These are phyloP conservation scores for Gnomoniopsis sp. DNA, from an alignment of 2,329 filamentous ascomycete species.

Conservation along the genomic window DNA sequence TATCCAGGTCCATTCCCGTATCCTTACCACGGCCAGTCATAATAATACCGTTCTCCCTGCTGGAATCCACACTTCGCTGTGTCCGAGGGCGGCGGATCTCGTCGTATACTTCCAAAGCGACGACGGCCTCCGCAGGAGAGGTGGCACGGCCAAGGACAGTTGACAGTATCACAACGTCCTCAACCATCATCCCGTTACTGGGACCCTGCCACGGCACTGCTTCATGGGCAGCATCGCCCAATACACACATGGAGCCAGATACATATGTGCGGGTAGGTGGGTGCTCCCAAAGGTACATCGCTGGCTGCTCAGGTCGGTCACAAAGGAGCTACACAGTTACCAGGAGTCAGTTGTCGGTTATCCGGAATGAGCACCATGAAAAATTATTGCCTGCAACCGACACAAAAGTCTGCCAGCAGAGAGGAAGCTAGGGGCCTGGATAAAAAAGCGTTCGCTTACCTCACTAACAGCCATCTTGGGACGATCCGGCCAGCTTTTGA, in stretches of 20 bases:
- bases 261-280: constrained; percentile 19
- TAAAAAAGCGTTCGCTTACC: not conserved
- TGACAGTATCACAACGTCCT: constrained; percentile 1
- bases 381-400: too few species aligned
- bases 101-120: constrained; percentile 1
- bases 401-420: not conserved
- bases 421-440: not conserved
- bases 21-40: not conserved
- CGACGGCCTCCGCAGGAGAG: not conserved
- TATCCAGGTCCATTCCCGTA: not conserved
- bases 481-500: constrained; percentile 20
- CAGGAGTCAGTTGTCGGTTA: not conserved
- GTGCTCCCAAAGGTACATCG: constrained; percentile 25
- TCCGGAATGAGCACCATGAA: too few species aligned
- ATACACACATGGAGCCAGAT: constrained; percentile 21
- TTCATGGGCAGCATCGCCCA: constrained; percentile 19
- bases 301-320: constrained; percentile 18
- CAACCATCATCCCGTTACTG: constrained; percentile 1
- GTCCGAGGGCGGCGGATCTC: constrained; percentile 3
- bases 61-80: constrained; percentile 4
- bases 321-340: constrained; percentile 20
- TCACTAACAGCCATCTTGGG: constrained; percentile 19
- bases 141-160: not conserved
- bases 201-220: constrained; percentile 2
- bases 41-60: not conserved